Base-by-base conservation (phyloP, 306 rosid genomes). In the Vigna unguiculata region DNA sequence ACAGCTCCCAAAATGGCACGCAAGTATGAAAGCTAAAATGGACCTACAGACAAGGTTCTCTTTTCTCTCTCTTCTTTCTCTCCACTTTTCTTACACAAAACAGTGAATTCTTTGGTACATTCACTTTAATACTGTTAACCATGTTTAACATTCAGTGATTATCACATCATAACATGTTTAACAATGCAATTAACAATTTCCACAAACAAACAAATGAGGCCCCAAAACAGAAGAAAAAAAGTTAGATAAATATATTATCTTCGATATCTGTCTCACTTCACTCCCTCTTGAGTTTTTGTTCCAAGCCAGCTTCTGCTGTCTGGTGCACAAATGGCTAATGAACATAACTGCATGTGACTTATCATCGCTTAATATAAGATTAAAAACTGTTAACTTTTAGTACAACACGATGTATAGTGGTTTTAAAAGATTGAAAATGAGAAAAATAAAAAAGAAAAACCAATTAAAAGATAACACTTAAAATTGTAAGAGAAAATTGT, bases 31-130 rank as follows among this genome's bases (percentile, higher is more conserved):
- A 20, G 65, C 72, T 16, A 20, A 16, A 76, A 36, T 21, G 66
- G 45, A 28, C 80, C 80, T 76, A 76, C 73, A 49, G 52, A 63
- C 51, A 4, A 76, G 64, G 65, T 38, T 51, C 58, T 34, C 78
- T 43, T 55, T 46, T 58, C 5, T 61, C 71, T 30, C 14, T 61
- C 12, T 40, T 24, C 6, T 61, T 36, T 48, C 12, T 19, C 30
- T 6, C 10, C 40, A 38, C 69, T 63, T 38, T 11, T 9, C 69
- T 63, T 36, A 12, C 70, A 40, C 21, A 62, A 5, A 28, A 63
- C 69, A 36, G 16, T 28, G n/a, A 61, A 3, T 32, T 62, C 10
- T 61, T 60, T 1, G 2, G 5, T 2, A 28, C 2, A 7, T 22
- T 28, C 22, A 32, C 21, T 61, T 61, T 21, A 54, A 11, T 54